Conservation (phyloP, 1,139 yeast genomes). For the Kodamaea alishanica region DNA sequence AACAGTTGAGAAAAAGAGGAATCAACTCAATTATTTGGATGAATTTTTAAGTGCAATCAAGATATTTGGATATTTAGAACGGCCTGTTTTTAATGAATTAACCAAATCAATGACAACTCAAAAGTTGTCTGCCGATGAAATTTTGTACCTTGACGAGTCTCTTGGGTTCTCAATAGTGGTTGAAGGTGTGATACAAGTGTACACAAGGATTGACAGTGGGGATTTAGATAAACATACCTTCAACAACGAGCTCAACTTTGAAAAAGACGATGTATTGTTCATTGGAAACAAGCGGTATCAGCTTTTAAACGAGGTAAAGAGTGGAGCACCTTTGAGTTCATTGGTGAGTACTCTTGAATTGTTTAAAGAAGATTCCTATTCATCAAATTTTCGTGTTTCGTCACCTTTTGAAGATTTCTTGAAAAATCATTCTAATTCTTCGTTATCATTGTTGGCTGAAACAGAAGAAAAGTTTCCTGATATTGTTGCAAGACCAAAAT, state of each 20-base stretch:
- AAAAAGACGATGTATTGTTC: slow-evolving; percentile 39
- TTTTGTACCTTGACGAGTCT: slow-evolving; percentile 61
- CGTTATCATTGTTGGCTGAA: slow-evolving; percentile 1
- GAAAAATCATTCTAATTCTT: slow-evolving; percentile 6
- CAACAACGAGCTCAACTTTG: slow-evolving; percentile 24
- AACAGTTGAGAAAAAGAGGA: slow-evolving; percentile 25
- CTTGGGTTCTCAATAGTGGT: slow-evolving; percentile 92
- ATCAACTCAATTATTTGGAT: slow-evolving; percentile 59
- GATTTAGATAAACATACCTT: slow-evolving; percentile 8
- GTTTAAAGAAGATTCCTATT: slow-evolving; percentile 21
- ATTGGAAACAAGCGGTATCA: slow-evolving; percentile 62
- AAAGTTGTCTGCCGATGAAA: slow-evolving; percentile 73
- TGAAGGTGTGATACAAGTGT: slow-evolving; percentile 84
- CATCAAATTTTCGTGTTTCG: not conserved
- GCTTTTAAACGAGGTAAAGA: slow-evolving; percentile 75
- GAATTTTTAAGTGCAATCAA: slow-evolving; percentile 88
- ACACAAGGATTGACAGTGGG: slow-evolving; percentile 43
- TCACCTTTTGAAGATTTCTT: slow-evolving; percentile 14
- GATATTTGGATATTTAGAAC: slow-evolving; percentile 89
- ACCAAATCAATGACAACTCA: slow-evolving; percentile 92
- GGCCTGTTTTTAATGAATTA: slow-evolving; percentile 86
- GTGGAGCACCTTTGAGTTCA: slow-evolving; percentile 84
- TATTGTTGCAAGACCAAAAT: slow-evolving; percentile 58
- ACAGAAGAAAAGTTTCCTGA: slow-evolving; percentile 28
- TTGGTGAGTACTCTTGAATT: slow-evolving; percentile 75